A percentile compares a stretch with the other conserved stretches of the same genome.
These are phyloP conservation scores for Fusarium marasasianum DNA, from an alignment of 2,329 filamentous ascomycete genomes.

Conservation along the genomic window DNA sequence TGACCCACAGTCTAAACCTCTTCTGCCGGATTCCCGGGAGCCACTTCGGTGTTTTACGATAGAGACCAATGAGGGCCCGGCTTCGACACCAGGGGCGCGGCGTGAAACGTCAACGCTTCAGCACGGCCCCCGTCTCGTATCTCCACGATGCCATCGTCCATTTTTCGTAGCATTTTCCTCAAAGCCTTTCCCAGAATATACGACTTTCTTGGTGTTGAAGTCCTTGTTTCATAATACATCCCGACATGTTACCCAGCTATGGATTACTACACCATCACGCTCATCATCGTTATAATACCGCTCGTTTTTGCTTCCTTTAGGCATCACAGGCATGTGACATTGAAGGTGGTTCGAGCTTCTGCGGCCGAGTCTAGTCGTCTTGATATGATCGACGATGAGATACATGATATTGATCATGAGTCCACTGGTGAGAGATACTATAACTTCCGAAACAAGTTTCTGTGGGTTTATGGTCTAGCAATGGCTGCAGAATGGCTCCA, in stretches of 20 bases:
- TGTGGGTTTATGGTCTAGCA: neutral
- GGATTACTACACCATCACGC: neutral
- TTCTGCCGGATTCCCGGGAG: neutral
- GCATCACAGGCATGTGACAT: neutral
- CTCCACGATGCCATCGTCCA: neutral
- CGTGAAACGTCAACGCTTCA: neutral
- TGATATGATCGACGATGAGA: neutral
- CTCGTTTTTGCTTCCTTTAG: neutral
- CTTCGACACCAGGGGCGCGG: neutral
- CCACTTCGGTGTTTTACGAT: neutral
- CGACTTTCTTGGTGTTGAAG: accelerated
- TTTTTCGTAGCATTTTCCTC: neutral
- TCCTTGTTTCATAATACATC: neutral
- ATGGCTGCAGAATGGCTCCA: neutral
- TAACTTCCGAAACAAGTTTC: neutral
- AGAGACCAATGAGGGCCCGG: neutral
- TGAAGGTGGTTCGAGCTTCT: neutral
- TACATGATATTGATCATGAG: neutral
- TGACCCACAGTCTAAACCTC: neutral
- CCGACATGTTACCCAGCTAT: neutral
- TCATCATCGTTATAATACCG: neutral
- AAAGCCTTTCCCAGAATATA: accelerated
- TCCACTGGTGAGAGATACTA: neutral
- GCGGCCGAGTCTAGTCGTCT: neutral
- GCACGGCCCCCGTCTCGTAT: neutral